phyloP scores from a whole-genome alignment of 2,329 filamentous ascomycete genomes.

The Sordariomycetes sp. region DNA sequence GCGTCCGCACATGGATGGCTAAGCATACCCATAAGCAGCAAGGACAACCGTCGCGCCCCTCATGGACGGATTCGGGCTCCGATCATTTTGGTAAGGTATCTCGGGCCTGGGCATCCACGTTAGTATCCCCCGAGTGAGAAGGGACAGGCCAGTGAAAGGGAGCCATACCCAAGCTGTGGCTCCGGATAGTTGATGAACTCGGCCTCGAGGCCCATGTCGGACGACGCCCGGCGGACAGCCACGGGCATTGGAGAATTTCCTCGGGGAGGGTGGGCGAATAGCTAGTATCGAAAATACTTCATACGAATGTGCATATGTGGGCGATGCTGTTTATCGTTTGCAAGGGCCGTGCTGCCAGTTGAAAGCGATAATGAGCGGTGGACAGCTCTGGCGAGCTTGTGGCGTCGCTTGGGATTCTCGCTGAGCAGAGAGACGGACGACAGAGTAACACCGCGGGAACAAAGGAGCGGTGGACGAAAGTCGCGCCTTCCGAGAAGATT shows the following conservation, averaged over 20 bases:
- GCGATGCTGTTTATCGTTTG: too few species aligned
- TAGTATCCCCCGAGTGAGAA: not conserved
- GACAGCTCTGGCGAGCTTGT: not conserved
- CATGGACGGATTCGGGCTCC: slow-evolving; percentile 44
- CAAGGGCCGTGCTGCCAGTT: not conserved
- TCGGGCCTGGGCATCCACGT: slow-evolving; percentile 17
- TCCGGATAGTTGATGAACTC: slow-evolving; percentile 25
- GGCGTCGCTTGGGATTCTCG: too few species aligned
- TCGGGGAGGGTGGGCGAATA: not conserved
- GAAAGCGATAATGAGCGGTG: not conserved
- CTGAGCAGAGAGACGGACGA: too few species aligned
- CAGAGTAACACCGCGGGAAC: too few species aligned
- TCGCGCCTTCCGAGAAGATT: too few species aligned
- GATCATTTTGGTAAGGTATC: slow-evolving; percentile 32
- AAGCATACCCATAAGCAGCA: not conserved
- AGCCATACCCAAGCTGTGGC: slow-evolving; percentile 21
- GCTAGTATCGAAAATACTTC: not conserved
- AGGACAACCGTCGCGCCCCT: slow-evolving; percentile 24
- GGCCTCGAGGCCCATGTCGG: not conserved
- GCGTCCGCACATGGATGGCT: not conserved
- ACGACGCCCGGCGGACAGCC: not conserved
- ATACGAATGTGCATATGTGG: not conserved
- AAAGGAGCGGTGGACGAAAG: too few species aligned
- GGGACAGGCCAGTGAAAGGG: not conserved
- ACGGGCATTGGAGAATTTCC: not conserved